Base-by-base conservation (phyloP, 768 basidiomycete species). In the Amyloporia xantha region DNA sequence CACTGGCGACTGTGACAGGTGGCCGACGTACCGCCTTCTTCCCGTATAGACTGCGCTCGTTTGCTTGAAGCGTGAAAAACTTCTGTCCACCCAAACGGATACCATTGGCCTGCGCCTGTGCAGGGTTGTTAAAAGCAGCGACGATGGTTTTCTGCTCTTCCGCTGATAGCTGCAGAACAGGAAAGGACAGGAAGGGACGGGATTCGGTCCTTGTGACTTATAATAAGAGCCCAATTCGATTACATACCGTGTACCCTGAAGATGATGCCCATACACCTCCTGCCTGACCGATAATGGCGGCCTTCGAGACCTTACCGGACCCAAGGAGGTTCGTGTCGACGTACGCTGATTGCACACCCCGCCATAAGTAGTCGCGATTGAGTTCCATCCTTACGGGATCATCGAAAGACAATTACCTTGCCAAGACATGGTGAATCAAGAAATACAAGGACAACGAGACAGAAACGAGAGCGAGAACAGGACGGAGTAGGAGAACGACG, bases 321-420 rank as follows among this genome's bases (percentile, higher is more conserved):
- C 79, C 86, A 58, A 94, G 65, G 49, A 94, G 80, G 65, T 89
- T 81, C 61, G 70, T 72, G 65, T 93, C 87, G 66, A 92, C 86
- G 70, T 91, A 90, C 53, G 75, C 91, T 93, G 61, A n/a, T 24
- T 23, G 27, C 7, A 58, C 9, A 38, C 28, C 33, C 30, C 19
- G 50, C 9, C 30, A 17, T 40, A 27, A 40, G 6, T 9, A 17
- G 28, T 19, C 12, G 25, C 15, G 23, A 20, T 21, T 24, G 26
- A 28, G 21, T 45, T 15, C 15, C 9, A 33, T 13, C 4, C 33
- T 12, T 39, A 46, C n/a, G 28, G 7, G 13, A 17, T 27, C 49
- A 41, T 48, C 43, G 27, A 44, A 36, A 39, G 36, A 28, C 4
- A 40, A 33, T 28, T 52, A 87, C 84, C 54, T 81, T 85, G 81